Evolutionary conservation across 305 asterid species (phyloP).

Genomic region (Rubia balearica): DNA sequence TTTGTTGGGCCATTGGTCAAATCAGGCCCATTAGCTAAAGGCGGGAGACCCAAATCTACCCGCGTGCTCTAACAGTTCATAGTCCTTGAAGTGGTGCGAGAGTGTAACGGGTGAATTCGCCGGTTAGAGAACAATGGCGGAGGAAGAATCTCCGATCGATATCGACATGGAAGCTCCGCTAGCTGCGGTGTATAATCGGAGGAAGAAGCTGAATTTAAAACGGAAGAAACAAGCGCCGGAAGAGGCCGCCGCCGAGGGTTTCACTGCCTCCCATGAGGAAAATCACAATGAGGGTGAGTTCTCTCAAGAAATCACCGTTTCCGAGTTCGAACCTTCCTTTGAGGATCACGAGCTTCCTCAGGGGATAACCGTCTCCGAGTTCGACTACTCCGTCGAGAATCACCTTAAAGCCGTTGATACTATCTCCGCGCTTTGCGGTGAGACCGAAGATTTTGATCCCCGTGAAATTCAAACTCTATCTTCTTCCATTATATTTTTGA

Average conservation of each 20-base stretch:
- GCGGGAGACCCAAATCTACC: conserved; percentile 5
- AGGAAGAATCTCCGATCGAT: conserved; percentile 5
- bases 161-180: conserved; percentile 13
- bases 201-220: conserved; percentile 14
- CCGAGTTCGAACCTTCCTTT: conserved; percentile 54
- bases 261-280: neutral
- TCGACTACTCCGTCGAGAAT: conserved; percentile 61
- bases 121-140: conserved; percentile 3
- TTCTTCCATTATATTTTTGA: conserved; percentile 55
- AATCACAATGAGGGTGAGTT: conserved; percentile 11
- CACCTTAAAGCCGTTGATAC: conserved; percentile 53
- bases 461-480: conserved; percentile 48
- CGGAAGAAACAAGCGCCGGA: conserved; percentile 1
- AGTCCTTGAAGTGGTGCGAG: neutral
- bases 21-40: neutral
- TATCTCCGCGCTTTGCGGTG: conserved; percentile 46
- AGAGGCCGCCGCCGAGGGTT: conserved; percentile 13
- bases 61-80: neutral
- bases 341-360: conserved; percentile 42
- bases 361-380: conserved; percentile 40
- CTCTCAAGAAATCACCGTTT: conserved; percentile 28
- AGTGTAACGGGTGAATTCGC: neutral
- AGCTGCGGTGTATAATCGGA: neutral
- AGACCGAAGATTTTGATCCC: conserved; percentile 26
- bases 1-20: neutral